Evolutionary conservation across 306 rosid genomes (phyloP).

Genomic region (Begonia masoniana): DNA sequence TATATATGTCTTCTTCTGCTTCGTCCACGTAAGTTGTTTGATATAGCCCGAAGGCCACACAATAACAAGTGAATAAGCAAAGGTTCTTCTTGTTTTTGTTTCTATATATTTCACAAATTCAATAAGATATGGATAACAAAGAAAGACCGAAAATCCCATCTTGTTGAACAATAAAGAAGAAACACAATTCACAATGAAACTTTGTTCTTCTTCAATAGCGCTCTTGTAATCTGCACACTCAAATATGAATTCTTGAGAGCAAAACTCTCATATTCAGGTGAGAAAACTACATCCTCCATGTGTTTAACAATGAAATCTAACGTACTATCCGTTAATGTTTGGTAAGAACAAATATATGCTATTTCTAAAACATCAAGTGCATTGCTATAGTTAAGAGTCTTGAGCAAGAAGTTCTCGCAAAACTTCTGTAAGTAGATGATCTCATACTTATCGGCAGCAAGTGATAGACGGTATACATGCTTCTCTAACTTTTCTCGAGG

Average conservation of each 20-base stretch:
- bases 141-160: too few relatives aligned
- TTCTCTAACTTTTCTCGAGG: slow-evolving; percentile 30
- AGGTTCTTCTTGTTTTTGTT: too few relatives aligned
- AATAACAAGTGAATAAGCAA: too few relatives aligned
- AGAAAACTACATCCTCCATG: slow-evolving; percentile 34
- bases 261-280: slow-evolving; percentile 40
- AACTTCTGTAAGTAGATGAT: slow-evolving; percentile 42
- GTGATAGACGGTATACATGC: slow-evolving; percentile 41
- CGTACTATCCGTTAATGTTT: slow-evolving; percentile 34
- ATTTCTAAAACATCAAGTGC: slow-evolving; percentile 55
- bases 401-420: slow-evolving; percentile 43
- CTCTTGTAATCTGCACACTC: slow-evolving; percentile 54
- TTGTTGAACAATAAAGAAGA: background rate
- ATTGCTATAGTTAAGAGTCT: slow-evolving; percentile 26
- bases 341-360: slow-evolving; percentile 46
- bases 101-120: too few relatives aligned
- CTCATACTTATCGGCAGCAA: slow-evolving; percentile 71
- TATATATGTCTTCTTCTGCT: too few relatives aligned
- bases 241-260: slow-evolving; percentile 62
- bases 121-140: too few relatives aligned
- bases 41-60: too few relatives aligned
- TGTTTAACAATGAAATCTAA: slow-evolving; percentile 47
- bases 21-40: too few relatives aligned
- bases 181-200: background rate
- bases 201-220: slow-evolving; percentile 20